Evolutionary conservation across 2,329 filamentous ascomycete species (phyloP), one percentile per base, ranked within the genome.

Genomic region (Elsinoe necatrix): DNA sequence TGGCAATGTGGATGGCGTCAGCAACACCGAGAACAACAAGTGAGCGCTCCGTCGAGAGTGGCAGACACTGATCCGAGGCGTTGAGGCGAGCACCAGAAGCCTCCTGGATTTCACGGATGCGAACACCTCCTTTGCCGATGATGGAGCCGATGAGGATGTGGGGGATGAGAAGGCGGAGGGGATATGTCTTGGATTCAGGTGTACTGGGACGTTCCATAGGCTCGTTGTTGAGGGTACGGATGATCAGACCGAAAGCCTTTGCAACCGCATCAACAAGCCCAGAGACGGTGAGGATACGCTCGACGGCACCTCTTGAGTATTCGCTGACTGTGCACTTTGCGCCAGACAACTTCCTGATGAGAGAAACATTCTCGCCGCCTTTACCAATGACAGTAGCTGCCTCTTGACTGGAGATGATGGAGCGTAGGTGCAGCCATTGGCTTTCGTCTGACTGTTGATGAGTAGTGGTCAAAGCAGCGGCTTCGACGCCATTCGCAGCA

Each of bases 301-400:
- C 93, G 31, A 97, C 91, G 56, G 93, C 93, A 63, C 93, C 93
- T 68, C 95, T 89, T 65, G 95, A 88, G 68, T 97, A 98, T 74
- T 98, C 93, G 75, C 91, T 96, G 65, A 98, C 93, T 48, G 93
- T 98, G 77, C 93, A 98, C 76, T 97, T 97, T 63, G 93, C 93
- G 66, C 90, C 91, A 54, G 93, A 96, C 75, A 95, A 80, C 70
- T 89, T 89, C 64, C 93, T 85, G 68, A 98, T 97, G 75, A 95
- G 89, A 64, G 91, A 95, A 48, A 98, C 93, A 68, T 98, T 98
- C 78, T 98, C 93, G 69, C 93, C 93, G 61, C 91, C 92, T 76
- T 98, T 98, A 69, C 93, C 93, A 73, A 98, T 98, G 63, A 96
- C 89, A 50, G 93, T 98, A 37, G 93, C 93, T 63, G 93, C 93